These are phyloP conservation scores for Macrophomina tecta DNA, from an alignment of 2,329 filamentous ascomycete genomes.

Conservation along the genomic window DNA sequence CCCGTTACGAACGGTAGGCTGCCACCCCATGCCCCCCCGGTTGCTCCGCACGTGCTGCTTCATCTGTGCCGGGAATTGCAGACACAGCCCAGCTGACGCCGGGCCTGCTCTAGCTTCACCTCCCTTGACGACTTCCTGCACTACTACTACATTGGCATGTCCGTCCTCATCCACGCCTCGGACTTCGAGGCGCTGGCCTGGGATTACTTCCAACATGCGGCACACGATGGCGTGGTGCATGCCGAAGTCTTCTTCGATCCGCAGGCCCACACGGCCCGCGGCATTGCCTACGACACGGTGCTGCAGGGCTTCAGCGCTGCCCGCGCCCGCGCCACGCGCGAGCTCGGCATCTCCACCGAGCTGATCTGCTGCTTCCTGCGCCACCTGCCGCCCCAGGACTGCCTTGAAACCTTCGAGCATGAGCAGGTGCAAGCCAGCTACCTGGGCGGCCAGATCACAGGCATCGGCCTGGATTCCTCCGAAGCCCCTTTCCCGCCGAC, in stretches of 20 bases:
- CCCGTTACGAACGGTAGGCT: conserved; percentile 62
- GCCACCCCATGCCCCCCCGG: not conserved
- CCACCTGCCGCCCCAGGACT: conserved; percentile 68
- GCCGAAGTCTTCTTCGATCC: conserved; percentile 84
- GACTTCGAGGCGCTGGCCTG: conserved; percentile 77
- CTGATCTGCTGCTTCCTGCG: conserved; percentile 76
- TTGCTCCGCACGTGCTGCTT: conserved; percentile 11
- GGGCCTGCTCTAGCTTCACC: conserved; percentile 55
- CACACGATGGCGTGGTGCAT: conserved; percentile 70
- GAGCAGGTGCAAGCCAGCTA: conserved; percentile 54
- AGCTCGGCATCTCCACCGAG: conserved; percentile 69
- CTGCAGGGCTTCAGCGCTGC: conserved; percentile 68
- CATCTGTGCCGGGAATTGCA: conserved; percentile 4
- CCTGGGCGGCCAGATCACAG: conserved; percentile 60
- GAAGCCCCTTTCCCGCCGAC: conserved; percentile 53
- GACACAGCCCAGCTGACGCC: conserved; percentile 15
- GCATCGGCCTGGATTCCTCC: conserved; percentile 72
- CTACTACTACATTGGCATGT: conserved; percentile 80
- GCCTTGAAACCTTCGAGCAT: conserved; percentile 54
- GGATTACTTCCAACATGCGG: conserved; percentile 71
- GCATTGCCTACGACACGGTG: conserved; percentile 67
- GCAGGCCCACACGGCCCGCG: conserved; percentile 72
- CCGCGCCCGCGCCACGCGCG: conserved; percentile 63
- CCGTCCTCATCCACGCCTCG: conserved; percentile 66
- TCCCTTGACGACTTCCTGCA: conserved; percentile 78